phyloP scores from a whole-genome alignment of 2,329 filamentous ascomycete genomes.

The Trichoderma harzianum region DNA sequence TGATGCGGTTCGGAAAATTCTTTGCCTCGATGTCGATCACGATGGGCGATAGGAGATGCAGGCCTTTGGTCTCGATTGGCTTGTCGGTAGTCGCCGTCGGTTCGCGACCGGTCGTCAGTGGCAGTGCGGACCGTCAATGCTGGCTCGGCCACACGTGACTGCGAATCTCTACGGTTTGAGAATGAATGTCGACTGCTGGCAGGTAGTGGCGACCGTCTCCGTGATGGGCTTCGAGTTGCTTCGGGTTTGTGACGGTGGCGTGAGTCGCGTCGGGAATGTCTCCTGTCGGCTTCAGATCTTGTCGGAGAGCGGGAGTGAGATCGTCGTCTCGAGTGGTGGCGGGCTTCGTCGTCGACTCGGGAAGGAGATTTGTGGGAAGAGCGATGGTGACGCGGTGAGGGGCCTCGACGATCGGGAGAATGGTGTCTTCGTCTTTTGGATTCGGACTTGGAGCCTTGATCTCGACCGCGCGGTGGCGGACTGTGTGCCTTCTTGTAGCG shows the following conservation, averaged over 20 bases:
- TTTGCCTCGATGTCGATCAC: constrained; percentile 30
- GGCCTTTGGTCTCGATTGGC: constrained; percentile 25
- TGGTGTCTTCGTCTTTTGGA: constrained; percentile 32
- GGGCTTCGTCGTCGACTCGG: constrained; percentile 23
- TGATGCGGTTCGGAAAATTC: constrained; percentile 31
- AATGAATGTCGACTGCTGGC: constrained; percentile 12
- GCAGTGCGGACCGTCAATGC: constrained; percentile 21
- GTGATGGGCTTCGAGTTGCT: constrained; percentile 14
- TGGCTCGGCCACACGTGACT: constrained; percentile 25
- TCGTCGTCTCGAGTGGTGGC: constrained; percentile 22
- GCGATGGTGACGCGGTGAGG: constrained; percentile 31
- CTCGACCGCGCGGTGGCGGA: constrained; percentile 38
- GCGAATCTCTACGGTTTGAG: constrained; percentile 17
- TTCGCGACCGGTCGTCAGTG: constrained; percentile 18
- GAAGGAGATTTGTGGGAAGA: constrained; percentile 31
- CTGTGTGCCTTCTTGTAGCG: constrained; percentile 36
- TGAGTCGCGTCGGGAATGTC: constrained; percentile 26
- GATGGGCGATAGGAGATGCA: constrained; percentile 28
- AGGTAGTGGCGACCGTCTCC: constrained; percentile 18
- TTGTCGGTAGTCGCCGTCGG: constrained; percentile 24
- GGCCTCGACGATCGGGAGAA: constrained; percentile 32
- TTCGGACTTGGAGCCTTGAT: constrained; percentile 37
- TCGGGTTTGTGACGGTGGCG: constrained; percentile 21
- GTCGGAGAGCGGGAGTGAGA: constrained; percentile 28
- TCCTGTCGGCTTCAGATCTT: constrained; percentile 26